Base-by-base conservation (phyloP, 148 eudicot genomes). In the Persicaria tinctoria region DNA sequence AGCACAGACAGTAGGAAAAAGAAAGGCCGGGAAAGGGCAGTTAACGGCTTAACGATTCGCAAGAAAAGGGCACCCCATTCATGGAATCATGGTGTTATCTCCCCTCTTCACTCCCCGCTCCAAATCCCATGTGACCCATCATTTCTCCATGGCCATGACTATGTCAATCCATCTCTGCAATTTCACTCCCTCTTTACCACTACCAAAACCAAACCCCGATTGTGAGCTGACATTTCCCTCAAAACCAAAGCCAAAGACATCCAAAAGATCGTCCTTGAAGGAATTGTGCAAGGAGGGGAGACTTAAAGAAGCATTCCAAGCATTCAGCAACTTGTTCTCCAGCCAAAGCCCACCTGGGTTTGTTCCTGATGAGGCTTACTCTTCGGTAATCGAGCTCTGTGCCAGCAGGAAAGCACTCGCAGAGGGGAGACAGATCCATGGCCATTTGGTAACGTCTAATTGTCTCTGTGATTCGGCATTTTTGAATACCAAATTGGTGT, bases 321-420 rank as follows among this genome's bases (percentile, higher is more conserved):
- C 87, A 78, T 79, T 92, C 13, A 70, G 80, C 48, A 56, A 77
- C 47, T 78, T 76, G 32, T 71, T 85, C 8, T 54, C 46, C 7
- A 5, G 70, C 57, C 82, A 85, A 76, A 78, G 79, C 45, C 51
- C 4, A 16, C 45, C 74, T 45, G 79, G 68, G 20, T 80, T 75
- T 41, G 82, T 82, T 63, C 76, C 77, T 46, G 93, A 88, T 76
- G 89, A 87, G 78, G 90, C 81, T 47, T 90, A 84, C 83, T 80
- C 97, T 14, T 75, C 80, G 47, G 76, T 84, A 70, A 89, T 93
- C 59, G 97, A 93, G 75, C 86, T 86, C 46, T 91, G 97, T 76
- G 92, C 91, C 1, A 80, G 75, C 38, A 76, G 80, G 72, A 84
- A 86, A 72, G 82, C 85, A 38, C 63, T 91, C 13, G 47, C 46